Base-by-base conservation (phyloP, 2,329 filamentous ascomycete genomes). In the Aspergillus puulaauensis region DNA sequence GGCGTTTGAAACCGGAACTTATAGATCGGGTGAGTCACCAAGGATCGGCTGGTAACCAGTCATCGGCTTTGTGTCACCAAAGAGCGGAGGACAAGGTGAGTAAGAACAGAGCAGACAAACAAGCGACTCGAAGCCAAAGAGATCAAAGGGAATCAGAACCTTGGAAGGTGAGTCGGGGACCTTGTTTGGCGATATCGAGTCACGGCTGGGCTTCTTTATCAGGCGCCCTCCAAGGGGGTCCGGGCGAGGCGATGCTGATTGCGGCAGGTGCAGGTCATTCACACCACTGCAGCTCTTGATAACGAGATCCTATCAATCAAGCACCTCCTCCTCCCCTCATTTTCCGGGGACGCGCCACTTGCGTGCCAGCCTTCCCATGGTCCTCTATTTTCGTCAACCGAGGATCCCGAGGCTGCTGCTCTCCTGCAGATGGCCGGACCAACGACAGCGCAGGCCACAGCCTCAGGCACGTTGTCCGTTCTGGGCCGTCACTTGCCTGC, bases 211-310 rank as follows among this genome's bases (percentile, higher is more conserved):
- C 23, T 31, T 31, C 44, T 45, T 56, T 55, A 55, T 47, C 57
- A 43, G 15, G 14, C 41, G 37, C 54, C 27, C 52, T 57, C 54
- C 31, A 49, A n/a, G 39, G 58, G 45, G 59, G 59, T 47, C 59
- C 56, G 59, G 53, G 59, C 59, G 56, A 56, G 59, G 53, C 56
- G 56, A 47, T 61, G 56, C 58, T 58, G 58, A 58, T 57, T 61
- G 41, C 44, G 55, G 58, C 52, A 61, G 53, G 50, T 33, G 52
- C 56, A 50, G 39, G 45, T 57, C 44, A 49, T 47, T 14, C 17
- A 19, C 45, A 46, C 35, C 48, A 41, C 35, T 24, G 17, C 17
- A 39, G 21, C 7, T 17, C 23, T n/a, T 37, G 40, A 50, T 49
- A 46, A 31, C 40, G 43, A 40, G 41, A 21, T 45, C 51, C 51